Percentiles rank a stretch among this genome's conserved stretches.
These are phyloP conservation scores for Salvia miltiorrhiza DNA, from an alignment of 257 asterid genomes.

Conservation along the genomic window DNA sequence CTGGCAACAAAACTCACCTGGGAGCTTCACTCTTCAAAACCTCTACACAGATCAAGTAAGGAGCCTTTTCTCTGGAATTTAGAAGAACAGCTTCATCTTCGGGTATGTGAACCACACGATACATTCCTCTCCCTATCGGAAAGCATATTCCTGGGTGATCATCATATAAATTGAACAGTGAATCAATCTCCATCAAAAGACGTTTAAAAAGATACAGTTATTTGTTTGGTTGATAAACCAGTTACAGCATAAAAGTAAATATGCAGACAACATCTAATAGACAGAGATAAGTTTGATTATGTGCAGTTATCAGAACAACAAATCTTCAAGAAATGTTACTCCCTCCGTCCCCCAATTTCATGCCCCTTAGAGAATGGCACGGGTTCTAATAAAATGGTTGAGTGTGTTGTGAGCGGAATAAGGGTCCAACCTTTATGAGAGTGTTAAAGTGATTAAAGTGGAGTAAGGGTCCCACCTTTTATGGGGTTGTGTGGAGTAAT, in stretches of 20 bases:
- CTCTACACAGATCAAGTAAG: conserved; percentile 91
- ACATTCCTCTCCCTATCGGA: conserved; percentile 94
- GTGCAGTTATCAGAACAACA: conserved; percentile 1
- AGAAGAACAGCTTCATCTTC: conserved; percentile 97
- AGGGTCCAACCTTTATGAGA: too few species aligned
- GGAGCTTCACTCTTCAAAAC: conserved; percentile 83
- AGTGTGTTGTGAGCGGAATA: too few species aligned
- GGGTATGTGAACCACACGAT: conserved; percentile 96
- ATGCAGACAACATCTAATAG: not conserved
- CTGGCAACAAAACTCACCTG: conserved; percentile 45
- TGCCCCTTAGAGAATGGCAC: too few species aligned
- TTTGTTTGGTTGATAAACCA: conserved; percentile 2
- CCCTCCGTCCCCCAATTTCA: too few species aligned
- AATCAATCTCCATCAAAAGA: conserved; percentile 1
- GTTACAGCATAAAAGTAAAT: not conserved
- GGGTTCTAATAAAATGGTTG: too few species aligned
- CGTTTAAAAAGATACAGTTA: not conserved
- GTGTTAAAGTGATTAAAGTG: too few species aligned
- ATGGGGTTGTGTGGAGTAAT: too few species aligned
- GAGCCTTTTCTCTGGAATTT: conserved; percentile 99
- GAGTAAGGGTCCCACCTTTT: too few species aligned
- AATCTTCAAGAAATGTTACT: conserved; percentile 11
- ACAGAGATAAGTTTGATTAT: not conserved
- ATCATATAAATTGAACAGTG: conserved; percentile 22
- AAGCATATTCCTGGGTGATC: conserved; percentile 75